These are phyloP conservation scores for Chaetomium olivaceum DNA, from an alignment of 2,329 filamentous ascomycete species.

Conservation along the genomic window DNA sequence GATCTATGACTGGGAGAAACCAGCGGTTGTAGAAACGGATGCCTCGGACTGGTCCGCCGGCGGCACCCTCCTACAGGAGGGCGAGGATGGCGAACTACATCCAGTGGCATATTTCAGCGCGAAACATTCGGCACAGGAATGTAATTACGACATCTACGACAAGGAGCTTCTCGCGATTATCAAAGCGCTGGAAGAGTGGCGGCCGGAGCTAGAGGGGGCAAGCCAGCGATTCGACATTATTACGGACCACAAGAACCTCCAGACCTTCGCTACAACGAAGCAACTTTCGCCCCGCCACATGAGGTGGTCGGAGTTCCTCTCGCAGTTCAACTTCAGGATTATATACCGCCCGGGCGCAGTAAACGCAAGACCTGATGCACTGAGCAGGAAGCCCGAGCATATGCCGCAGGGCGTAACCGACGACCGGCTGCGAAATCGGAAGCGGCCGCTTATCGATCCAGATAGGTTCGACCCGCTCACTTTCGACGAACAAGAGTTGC, in stretches of 20 bases:
- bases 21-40: neutral
- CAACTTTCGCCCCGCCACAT: neutral
- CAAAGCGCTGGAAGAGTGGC: neutral
- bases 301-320: neutral
- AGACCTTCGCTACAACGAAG: neutral
- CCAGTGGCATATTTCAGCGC: neutral
- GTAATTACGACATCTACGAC: neutral
- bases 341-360: neutral
- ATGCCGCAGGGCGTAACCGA: neutral
- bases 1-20: conserved; percentile 5
- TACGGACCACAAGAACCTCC: conserved; percentile 4
- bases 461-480: neutral
- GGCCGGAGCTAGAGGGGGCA: neutral
- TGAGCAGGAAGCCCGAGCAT: neutral
- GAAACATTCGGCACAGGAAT: neutral
- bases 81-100: neutral
- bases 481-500: neutral
- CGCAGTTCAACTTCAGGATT: neutral
- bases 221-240: neutral
- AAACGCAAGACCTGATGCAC: neutral
- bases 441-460: neutral
- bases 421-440: neutral
- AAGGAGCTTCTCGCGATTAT: conserved; percentile 4
- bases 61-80: neutral
- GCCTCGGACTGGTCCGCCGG: neutral